These are phyloP conservation scores for Cercospora citrullina DNA, from an alignment of 2,329 filamentous ascomycete genomes.

Conservation along the genomic window DNA sequence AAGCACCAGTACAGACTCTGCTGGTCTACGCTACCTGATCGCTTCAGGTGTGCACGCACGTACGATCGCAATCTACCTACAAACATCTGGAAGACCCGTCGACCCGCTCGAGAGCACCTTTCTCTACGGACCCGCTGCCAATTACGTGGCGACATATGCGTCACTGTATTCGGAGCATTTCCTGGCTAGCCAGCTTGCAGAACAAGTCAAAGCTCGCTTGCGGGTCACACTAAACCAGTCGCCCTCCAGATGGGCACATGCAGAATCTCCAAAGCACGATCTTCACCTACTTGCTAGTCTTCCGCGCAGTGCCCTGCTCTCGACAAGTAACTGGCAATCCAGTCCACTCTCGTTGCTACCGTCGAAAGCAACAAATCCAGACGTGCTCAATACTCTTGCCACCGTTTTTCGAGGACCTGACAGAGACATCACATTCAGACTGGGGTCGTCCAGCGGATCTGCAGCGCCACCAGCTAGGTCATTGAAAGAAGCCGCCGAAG, in stretches of 20 bases:
- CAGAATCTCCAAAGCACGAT: slow-evolving; percentile 56
- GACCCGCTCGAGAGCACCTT: slow-evolving; percentile 56
- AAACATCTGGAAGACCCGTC: slow-evolving; percentile 47
- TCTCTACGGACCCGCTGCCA: slow-evolving; percentile 56
- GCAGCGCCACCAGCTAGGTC: slow-evolving; percentile 36
- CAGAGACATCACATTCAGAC: slow-evolving; percentile 34
- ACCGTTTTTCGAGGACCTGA: slow-evolving; percentile 58
- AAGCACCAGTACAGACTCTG: slow-evolving; percentile 18
- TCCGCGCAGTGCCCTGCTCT: slow-evolving; percentile 55
- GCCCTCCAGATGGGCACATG: slow-evolving; percentile 53
- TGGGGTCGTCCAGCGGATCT: slow-evolving; percentile 36
- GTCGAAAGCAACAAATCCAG: slow-evolving; percentile 53
- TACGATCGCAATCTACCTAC: slow-evolving; percentile 53
- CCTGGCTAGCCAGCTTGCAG: slow-evolving; percentile 47
- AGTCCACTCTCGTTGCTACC: slow-evolving; percentile 54
- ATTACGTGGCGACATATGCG: slow-evolving; percentile 60
- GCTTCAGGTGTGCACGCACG: slow-evolving; percentile 52
- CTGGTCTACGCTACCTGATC: slow-evolving; percentile 54
- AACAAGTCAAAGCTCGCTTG: slow-evolving; percentile 51
- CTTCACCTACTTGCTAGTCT: slow-evolving; percentile 59
- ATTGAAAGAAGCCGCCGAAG: slow-evolving; percentile 51
- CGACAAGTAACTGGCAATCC: slow-evolving; percentile 37
- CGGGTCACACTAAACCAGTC: slow-evolving; percentile 48
- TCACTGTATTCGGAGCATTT: slow-evolving; percentile 58
- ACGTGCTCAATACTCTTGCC: slow-evolving; percentile 57